Percentiles rank a stretch among this genome's conserved stretches.
Conservation (phyloP, 495 filamentous ascomycete species). For the Neurospora sp. region DNA sequence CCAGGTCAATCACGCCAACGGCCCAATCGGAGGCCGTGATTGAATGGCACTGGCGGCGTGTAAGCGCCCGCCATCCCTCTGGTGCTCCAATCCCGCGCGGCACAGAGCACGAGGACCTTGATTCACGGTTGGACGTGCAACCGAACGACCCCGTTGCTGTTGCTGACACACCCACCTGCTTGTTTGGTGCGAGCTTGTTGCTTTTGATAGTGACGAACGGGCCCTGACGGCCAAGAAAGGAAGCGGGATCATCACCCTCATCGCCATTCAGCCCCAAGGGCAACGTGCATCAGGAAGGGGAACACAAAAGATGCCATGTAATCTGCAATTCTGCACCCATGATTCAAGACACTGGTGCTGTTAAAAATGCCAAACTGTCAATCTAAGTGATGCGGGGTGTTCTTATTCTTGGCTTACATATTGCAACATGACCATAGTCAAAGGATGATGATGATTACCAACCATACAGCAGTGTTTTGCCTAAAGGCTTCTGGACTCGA, state of each 20-base stretch:
- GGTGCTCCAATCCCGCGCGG: background rate
- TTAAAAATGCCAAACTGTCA: background rate
- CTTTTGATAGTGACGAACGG: background rate
- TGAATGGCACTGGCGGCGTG: background rate
- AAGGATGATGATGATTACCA: background rate
- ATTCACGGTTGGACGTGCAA: background rate
- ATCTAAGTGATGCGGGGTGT: background rate
- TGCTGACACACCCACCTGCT: background rate
- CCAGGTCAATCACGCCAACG: background rate
- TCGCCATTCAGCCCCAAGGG: background rate
- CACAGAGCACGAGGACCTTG: background rate
- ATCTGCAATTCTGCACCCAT: background rate
- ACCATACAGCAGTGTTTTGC: background rate
- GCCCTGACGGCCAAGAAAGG: background rate
- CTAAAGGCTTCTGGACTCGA: background rate
- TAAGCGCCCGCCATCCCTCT: background rate
- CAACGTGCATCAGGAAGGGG: background rate
- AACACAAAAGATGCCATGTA: background rate
- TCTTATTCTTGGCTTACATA: background rate
- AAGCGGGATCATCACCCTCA: background rate
- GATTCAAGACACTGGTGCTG: background rate
- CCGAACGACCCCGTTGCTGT: background rate
- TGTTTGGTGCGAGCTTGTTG: background rate
- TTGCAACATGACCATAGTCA: background rate
- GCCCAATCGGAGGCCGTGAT: background rate